Conservation (phyloP, 768 basidiomycete genomes). For the Amanita thiersii region DNA sequence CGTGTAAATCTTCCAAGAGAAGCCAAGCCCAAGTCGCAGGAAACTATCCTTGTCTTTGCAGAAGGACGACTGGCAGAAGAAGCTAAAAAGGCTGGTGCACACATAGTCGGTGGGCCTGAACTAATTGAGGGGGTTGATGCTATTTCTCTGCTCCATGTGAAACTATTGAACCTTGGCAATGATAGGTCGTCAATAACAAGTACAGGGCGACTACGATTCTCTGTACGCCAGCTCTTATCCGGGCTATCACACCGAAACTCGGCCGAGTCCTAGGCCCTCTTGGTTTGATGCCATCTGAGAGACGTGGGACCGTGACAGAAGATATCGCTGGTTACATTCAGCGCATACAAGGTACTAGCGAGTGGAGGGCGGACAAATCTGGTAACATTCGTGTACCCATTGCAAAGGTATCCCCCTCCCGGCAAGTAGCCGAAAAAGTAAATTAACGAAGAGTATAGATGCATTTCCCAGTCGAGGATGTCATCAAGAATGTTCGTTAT, state of each 20-base stretch:
- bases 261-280: slow-evolving; percentile 78
- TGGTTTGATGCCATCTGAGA: slow-evolving; percentile 92
- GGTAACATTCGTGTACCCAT: slow-evolving; percentile 82
- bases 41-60: slow-evolving; percentile 88
- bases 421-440: slow-evolving; percentile 1
- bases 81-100: slow-evolving; percentile 82
- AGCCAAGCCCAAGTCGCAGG: slow-evolving; percentile 59
- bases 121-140: slow-evolving; percentile 73
- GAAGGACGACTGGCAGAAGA: slow-evolving; percentile 77
- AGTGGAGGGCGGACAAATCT: slow-evolving; percentile 88
- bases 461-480: slow-evolving; percentile 65
- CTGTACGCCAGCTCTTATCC: slow-evolving; percentile 72
- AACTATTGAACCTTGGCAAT: slow-evolving; percentile 6
- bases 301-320: slow-evolving; percentile 90
- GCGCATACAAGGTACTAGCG: slow-evolving; percentile 71
- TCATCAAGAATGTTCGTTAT: slow-evolving; percentile 70
- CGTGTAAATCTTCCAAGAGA: slow-evolving; percentile 81
- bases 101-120: slow-evolving; percentile 86
- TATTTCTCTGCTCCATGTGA: slow-evolving; percentile 1
- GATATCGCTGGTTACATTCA: slow-evolving; percentile 79
- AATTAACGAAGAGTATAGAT: slow-evolving; percentile 35
- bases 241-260: slow-evolving; percentile 70
- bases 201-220: slow-evolving; percentile 79
- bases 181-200: slow-evolving; percentile 64
- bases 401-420: slow-evolving; percentile 47